Evolutionary conservation across 148 eudicot genomes (phyloP), one percentile per base, ranked within the genome.

Genomic region (Vaccinium macrocarpon): DNA sequence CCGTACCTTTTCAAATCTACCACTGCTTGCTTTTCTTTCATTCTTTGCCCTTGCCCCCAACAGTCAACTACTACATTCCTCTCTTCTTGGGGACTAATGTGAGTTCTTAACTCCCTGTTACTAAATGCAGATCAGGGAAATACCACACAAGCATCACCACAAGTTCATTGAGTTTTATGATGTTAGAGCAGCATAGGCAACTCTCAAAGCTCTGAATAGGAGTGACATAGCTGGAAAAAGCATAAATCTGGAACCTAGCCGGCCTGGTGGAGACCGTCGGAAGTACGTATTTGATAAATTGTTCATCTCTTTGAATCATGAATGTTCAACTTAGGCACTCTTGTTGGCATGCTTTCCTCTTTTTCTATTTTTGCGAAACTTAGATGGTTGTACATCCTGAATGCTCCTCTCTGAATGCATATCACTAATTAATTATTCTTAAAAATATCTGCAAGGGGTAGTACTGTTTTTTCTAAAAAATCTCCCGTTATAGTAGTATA

Each of bases 231-330:
- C 91, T 87, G 92, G 93, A 72, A 91, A 91, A 82, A 90, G 92
- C 68, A 91, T 91, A 80, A 91, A 91, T 84, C 91, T 91, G 85
- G 93, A 91, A 86, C 93, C 89, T 55, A 91, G 92, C 86, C 85
- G 93, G 57, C 93, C 92, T 19, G 93, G 93, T 86, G 93, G 93
- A 19, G 91, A 92, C 55, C 92, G 92, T 76, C 88, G 92, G 64
- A 90, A 84, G 93, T 91, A 90, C 21, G 86, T 79, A 38, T n/a
- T 66, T 21, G 46, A 15, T 62, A 49, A 21, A 7, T 49, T 77
- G n/a, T 32, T 82, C 50, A 51, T 70, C 48, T 52, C 14, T 29
- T 19, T 70, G 46, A 29, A 68, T 68, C 62, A 71, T 71, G 48
- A 2, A 10, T 23, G 78, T 51, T 82, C 19, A 81, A 6, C 4